These are phyloP conservation scores for Aristolochia fimbriata DNA, from an alignment of 164 flowering plant species.

Conservation along the genomic window DNA sequence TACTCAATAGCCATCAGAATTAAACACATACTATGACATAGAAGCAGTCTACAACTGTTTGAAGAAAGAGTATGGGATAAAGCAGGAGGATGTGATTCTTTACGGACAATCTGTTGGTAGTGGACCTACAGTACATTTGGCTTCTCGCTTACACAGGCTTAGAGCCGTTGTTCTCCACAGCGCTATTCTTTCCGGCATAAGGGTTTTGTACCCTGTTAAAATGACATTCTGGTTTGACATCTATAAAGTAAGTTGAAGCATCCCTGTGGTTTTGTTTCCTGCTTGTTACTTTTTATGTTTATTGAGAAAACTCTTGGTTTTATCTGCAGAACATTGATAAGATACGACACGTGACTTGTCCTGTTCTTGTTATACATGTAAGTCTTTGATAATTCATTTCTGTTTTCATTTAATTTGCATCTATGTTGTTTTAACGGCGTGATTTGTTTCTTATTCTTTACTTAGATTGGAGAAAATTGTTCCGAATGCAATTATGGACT, in stretches of 20 bases:
- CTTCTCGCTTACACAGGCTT: constrained; percentile 45
- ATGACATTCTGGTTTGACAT: constrained; percentile 96
- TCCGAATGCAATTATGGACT: too few relatives aligned
- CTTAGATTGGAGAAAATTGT: too few relatives aligned
- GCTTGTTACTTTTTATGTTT: neutral
- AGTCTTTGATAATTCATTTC: constrained; percentile 17
- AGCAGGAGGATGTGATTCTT: constrained; percentile 72
- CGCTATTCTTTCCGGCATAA: constrained; percentile 85
- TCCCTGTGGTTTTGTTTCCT: neutral
- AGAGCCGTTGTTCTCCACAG: constrained; percentile 89
- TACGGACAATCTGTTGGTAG: constrained; percentile 97
- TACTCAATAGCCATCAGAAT: constrained; percentile 58
- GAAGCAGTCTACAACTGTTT: constrained; percentile 86
- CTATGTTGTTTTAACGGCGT: too few relatives aligned
- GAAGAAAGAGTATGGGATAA: constrained; percentile 63
- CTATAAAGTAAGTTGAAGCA: constrained; percentile 52
- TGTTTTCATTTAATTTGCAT: too few relatives aligned
- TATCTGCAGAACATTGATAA: constrained; percentile 87
- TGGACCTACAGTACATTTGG: constrained; percentile 87
- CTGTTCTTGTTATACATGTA: constrained; percentile 96
- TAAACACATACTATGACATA: constrained; percentile 85
- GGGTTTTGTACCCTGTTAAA: constrained; percentile 82
- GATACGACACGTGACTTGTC: constrained; percentile 64
- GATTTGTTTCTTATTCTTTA: too few relatives aligned
- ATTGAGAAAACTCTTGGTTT: constrained; percentile 4